phyloP scores from a whole-genome alignment of 108 stramenopile species.

The Conticribra guillardii region DNA sequence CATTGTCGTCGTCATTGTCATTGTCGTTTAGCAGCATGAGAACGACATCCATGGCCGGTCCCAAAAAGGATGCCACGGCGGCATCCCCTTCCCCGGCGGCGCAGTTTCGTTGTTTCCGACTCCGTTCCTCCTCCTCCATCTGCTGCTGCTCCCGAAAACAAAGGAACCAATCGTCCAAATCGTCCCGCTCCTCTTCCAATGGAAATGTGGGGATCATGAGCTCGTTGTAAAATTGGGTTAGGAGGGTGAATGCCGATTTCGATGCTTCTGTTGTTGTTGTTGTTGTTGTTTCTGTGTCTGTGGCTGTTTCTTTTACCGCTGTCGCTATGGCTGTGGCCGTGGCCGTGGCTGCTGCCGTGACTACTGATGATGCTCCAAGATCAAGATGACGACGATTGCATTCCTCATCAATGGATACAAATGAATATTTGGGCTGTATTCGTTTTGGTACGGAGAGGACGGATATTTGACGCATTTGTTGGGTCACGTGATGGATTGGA shows the following conservation, averaged over 20 bases:
- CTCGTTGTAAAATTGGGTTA: constrained; percentile 56
- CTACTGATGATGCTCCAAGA: too few species aligned
- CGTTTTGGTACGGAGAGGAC: background rate
- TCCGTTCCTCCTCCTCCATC: constrained; percentile 22
- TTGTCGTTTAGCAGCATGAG: constrained; percentile 29
- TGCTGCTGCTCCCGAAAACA: constrained; percentile 54
- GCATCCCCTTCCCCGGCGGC: background rate
- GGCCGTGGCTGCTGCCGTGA: too few species aligned
- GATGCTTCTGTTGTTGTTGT: background rate
- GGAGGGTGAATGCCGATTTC: constrained; percentile 13
- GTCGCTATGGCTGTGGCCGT: too few species aligned
- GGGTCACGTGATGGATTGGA: background rate
- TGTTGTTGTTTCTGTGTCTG: constrained; percentile 2
- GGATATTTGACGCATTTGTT: background rate
- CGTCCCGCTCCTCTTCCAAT: constrained; percentile 60
- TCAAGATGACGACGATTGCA: too few species aligned
- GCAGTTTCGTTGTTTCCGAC: too few species aligned
- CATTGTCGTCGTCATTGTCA: constrained; percentile 10
- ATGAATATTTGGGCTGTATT: background rate
- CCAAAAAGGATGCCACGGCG: too few species aligned
- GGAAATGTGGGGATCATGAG: constrained; percentile 66
- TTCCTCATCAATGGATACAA: background rate
- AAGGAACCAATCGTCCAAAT: constrained; percentile 58
- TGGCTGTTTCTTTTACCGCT: too few species aligned
- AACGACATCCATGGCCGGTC: constrained; percentile 56